Evolutionary conservation across 148 eudicot species (phyloP).

Genomic region (Cornus kousa): DNA sequence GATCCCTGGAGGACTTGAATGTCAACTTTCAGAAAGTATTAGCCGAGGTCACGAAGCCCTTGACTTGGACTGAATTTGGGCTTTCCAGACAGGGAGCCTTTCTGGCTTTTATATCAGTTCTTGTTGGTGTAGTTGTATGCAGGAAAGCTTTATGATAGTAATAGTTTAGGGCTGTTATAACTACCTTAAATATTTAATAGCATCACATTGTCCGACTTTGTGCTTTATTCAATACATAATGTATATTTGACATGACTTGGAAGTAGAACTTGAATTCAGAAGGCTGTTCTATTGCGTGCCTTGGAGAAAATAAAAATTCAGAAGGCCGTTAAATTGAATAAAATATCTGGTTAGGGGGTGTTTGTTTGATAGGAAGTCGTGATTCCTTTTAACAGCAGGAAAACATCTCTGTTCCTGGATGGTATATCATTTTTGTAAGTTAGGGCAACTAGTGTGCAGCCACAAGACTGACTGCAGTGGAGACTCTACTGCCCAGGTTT

Average conservation of each 20-base stretch:
- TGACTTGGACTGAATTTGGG: slow-evolving; percentile 81
- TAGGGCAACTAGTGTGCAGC: neutral
- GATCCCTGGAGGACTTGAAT: slow-evolving; percentile 74
- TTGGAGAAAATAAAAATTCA: neutral
- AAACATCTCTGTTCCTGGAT: too few relatives aligned
- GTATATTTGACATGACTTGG: neutral
- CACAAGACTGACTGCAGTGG: too few relatives aligned
- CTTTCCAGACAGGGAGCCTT: slow-evolving; percentile 80
- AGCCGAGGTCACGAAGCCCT: slow-evolving; percentile 54
- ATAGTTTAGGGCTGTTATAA: neutral
- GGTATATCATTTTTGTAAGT: too few relatives aligned
- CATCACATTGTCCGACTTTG: neutral
- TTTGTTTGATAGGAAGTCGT: neutral
- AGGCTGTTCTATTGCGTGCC: neutral
- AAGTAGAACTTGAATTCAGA: neutral
- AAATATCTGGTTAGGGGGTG: neutral
- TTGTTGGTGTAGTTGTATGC: slow-evolving; percentile 46
- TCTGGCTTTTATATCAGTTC: slow-evolving; percentile 45
- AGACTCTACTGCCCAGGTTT: too few relatives aligned
- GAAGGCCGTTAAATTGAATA: neutral
- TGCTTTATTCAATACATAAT: neutral
- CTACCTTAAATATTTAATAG: neutral
- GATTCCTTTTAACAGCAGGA: neutral
- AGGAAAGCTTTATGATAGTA: slow-evolving; percentile 19
- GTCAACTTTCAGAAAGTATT: slow-evolving; percentile 52